Base-by-base conservation (phyloP, 1,284 basidiomycete species). In the Trametes sp. region DNA sequence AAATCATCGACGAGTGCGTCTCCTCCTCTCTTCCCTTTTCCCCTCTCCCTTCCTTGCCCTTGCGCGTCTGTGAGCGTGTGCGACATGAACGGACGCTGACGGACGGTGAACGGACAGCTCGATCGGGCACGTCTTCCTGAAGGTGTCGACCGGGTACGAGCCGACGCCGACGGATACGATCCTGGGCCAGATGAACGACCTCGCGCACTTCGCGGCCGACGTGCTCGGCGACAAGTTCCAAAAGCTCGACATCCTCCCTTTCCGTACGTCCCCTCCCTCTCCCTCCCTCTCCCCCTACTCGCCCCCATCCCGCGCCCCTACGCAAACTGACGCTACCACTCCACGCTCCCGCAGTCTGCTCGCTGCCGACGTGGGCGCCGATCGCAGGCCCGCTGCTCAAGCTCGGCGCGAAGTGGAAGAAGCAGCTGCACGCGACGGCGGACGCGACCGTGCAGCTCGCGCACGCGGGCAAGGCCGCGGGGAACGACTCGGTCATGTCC, bases 361-460 rank as follows among this genome's bases (percentile, higher is more conserved):
- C 72, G 55, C 38, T 78, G 6, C 78, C 78, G 9, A 67, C 64
- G 29, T 78, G 77, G 76, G 67, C 75, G 31, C 78, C 78, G 38
- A 73, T 74, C 6, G 65, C 73, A 16, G 70, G 69, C 31, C 63
- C 63, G 38, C 38, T 63, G 36, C 44, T 65, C n/a, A 59, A 64
- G 56, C 59, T 66, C 51, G 68, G 64, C 52, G 55, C 60, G 42
- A 45, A 62, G 42, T 70, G 68, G 68, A 65, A 66, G 51, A 63
- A 49, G 44, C 57, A 64, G 48, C 64, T 70, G 41, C 51, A 62
- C 57, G 42, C 46, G 62, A 66, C 64, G 21, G 66, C 69, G 42
- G 59, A 59, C 54, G 41, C 38, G 42, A 70, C 69, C 4, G 64
- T 66, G 44, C 35, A 59, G 29, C 59, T 68, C 51, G 56, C 64